Evolutionary conservation across 2,329 filamentous ascomycete genomes (phyloP).

Genomic region (Raffaelea ambrosiae): DNA sequence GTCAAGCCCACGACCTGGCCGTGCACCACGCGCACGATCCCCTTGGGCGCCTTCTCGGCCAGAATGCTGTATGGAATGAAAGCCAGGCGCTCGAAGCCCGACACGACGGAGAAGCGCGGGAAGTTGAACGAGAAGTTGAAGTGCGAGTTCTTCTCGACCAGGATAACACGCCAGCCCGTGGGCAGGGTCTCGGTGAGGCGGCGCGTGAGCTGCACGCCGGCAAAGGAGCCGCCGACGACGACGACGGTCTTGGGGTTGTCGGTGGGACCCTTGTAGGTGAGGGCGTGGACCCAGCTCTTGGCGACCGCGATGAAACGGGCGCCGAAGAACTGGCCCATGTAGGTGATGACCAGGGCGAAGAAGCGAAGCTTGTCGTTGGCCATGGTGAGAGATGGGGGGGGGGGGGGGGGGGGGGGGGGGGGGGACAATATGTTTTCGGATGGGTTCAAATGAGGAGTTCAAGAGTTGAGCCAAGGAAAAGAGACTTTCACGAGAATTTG

Average conservation of each 20-base stretch:
- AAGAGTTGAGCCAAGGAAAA: background rate
- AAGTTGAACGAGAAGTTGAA: slow-evolving; percentile 54
- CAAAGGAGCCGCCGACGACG: slow-evolving; percentile 50
- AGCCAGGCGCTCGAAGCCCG: slow-evolving; percentile 47
- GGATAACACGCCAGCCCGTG: slow-evolving; percentile 39
- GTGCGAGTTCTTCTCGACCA: slow-evolving; percentile 52
- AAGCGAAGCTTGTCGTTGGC: slow-evolving; percentile 6
- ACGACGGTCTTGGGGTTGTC: slow-evolving; percentile 35
- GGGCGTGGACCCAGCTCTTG: slow-evolving; percentile 5
- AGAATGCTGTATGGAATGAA: slow-evolving; percentile 50
- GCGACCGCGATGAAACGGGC: background rate
- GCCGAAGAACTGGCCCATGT: slow-evolving; percentile 1
- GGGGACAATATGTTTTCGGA: background rate
- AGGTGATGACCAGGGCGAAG: background rate
- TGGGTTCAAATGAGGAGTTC: no score
- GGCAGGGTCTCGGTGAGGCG: slow-evolving; percentile 40
- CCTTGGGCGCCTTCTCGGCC: slow-evolving; percentile 24
- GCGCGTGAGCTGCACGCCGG: slow-evolving; percentile 41
- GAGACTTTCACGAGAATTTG: no score
- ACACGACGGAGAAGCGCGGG: slow-evolving; percentile 48
- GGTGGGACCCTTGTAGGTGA: slow-evolving; percentile 9
- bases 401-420: background rate
- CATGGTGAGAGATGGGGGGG: slow-evolving; percentile 1
- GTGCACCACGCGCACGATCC: slow-evolving; percentile 29
- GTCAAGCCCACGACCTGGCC: slow-evolving; percentile 15